Evolutionary conservation across 225 moss, liverwort and hornwort genomes (phyloP), one percentile per base, ranked within the genome.

Genomic region (Bryoerythrophyllum caledonicum): DNA sequence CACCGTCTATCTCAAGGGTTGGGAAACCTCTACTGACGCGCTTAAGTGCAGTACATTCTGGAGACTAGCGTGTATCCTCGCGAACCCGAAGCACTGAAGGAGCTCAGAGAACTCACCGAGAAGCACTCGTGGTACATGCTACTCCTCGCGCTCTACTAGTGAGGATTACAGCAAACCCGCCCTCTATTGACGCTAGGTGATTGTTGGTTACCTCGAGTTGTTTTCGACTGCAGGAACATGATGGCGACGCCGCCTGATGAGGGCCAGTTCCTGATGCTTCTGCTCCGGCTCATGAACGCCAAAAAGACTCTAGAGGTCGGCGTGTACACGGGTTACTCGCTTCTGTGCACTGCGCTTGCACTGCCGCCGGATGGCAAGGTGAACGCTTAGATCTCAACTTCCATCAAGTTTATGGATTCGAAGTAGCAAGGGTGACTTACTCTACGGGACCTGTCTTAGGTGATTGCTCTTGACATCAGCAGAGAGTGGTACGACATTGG

Each of bases 331-430:
- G 96, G 94, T 19, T 96, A 96, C 68, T 96, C 96, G 0, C 91
- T 96, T 28, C 78, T 96, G 67, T 92, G 93, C 70, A 94, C 96
- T 19, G 94, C 94, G 23, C 91, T 96, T 20, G 89, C 94, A 1
- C 79, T 96, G 30, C 96, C 96, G 32, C 76, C 85, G 13, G 96
- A 96, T 76, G 96, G 96, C 74, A 85, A 96, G 96, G 96, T 93
- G 35, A 65, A 17, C 60, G 59, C 43, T 17, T 9, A 6, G 20
- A 13, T 62, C 40, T 71, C 41, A 24, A 30, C 40, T 21, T 14
- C 10, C 28, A 34, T 16, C 40, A 32, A 24, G 61, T 49, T 40
- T 55, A 56, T 41, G 30, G 44, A n/a, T 63, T 63, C n/a, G 8
- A 25, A 24, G 54, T 49, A 8, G 24, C 34, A 53, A 38, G 24